Evolutionary conservation across 1,284 basidiomycete species (phyloP).

Genomic region (Ceratobasidium sp.): DNA sequence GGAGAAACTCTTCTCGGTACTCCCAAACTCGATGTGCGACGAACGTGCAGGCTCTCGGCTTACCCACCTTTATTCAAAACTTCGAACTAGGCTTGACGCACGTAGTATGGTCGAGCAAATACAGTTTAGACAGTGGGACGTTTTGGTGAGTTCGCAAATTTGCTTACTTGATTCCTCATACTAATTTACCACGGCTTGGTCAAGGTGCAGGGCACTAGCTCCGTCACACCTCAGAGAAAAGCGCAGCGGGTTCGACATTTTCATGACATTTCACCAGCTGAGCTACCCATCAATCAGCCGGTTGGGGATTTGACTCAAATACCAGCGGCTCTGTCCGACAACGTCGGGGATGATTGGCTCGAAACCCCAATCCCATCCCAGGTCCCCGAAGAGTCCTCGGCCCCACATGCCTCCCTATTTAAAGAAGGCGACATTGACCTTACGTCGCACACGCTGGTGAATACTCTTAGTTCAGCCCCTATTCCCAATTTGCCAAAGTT

Average conservation of each 20-base stretch:
- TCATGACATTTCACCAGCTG: not conserved
- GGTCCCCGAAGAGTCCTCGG: not conserved
- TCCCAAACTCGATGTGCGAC: slow-evolving; percentile 38
- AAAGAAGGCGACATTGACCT: not conserved
- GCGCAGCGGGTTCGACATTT: not conserved
- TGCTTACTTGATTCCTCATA: not conserved
- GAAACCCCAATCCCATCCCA: not conserved
- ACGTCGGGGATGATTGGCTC: not conserved
- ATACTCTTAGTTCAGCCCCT: not conserved
- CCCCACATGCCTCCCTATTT: not conserved
- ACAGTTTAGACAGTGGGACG: slow-evolving; percentile 10
- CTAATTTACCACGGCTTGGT: not conserved
- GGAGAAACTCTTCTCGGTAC: slow-evolving; percentile 20
- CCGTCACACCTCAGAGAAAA: not conserved
- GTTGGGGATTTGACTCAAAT: too few relatives aligned
- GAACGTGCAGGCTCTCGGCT: slow-evolving; percentile 6
- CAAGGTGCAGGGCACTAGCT: not conserved
- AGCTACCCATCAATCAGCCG: too few relatives aligned
- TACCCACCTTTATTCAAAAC: slow-evolving; percentile 14
- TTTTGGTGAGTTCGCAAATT: not conserved
- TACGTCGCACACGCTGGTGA: not conserved
- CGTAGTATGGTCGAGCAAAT: slow-evolving; percentile 31
- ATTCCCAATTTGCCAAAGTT: too few relatives aligned
- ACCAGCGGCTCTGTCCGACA: not conserved
- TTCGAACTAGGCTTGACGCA: slow-evolving; percentile 19